phyloP scores from a whole-genome alignment of 2,329 filamentous ascomycete genomes.

The Colletotrichum liaoningense region DNA sequence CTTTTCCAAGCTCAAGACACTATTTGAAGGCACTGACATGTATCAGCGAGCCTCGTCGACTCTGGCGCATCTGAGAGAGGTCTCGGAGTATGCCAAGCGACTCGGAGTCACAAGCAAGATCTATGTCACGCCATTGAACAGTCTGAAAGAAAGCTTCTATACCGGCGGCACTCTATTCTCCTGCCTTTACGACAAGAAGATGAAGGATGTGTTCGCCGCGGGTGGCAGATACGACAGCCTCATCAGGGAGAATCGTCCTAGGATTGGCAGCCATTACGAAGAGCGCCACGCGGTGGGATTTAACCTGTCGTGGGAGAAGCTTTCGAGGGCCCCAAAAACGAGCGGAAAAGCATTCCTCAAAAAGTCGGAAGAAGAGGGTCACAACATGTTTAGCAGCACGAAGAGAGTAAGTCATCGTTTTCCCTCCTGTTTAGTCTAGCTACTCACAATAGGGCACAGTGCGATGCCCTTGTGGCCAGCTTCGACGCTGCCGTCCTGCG shows the following conservation, averaged over 20 bases:
- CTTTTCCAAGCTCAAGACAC: conserved; percentile 67
- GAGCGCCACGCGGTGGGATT: conserved; percentile 91
- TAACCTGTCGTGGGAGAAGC: conserved; percentile 87
- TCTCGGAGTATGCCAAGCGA: conserved; percentile 80
- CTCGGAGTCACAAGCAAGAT: conserved; percentile 82
- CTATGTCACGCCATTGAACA: conserved; percentile 86
- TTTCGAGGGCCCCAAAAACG: conserved; percentile 73
- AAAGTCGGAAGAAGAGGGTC: conserved; percentile 73
- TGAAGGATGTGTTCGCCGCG: conserved; percentile 88
- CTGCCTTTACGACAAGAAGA: conserved; percentile 87
- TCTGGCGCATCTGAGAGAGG: conserved; percentile 82
- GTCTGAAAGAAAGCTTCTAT: conserved; percentile 93
- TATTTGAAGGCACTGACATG: conserved; percentile 73
- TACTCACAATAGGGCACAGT: conserved; percentile 56
- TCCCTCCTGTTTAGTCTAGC: rapidly evolving
- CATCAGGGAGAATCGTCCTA: conserved; percentile 84
- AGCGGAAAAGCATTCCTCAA: conserved; percentile 73
- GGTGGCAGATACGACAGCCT: conserved; percentile 93
- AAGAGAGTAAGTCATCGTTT: conserved; percentile 9
- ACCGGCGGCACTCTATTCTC: conserved; percentile 88
- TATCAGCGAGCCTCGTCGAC: conserved; percentile 81
- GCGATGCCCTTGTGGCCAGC: conserved; percentile 90
- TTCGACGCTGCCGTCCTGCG: conserved; percentile 84
- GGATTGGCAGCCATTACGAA: conserved; percentile 69
- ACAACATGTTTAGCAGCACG: conserved; percentile 63